phyloP scores from a whole-genome alignment of 140 eudicot species.

The Oenanthe javanica region DNA sequence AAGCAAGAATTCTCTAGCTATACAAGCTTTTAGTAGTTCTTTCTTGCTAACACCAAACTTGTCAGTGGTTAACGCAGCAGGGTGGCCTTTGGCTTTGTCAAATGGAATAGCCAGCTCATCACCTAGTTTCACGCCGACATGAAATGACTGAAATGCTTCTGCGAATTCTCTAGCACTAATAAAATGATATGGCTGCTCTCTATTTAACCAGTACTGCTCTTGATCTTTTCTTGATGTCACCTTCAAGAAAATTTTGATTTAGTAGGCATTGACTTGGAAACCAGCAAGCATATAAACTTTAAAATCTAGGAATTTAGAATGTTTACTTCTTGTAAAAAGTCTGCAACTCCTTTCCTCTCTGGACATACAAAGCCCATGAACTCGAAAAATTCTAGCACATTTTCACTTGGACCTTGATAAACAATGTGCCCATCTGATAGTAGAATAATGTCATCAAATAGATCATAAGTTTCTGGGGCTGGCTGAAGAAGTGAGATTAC shows the following conservation, averaged over 20 bases:
- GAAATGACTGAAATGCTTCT: constrained; percentile 82
- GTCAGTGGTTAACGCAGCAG: constrained; percentile 68
- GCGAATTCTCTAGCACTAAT: constrained; percentile 62
- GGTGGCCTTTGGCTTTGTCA: constrained; percentile 78
- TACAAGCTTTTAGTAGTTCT: constrained; percentile 72
- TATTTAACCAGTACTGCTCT: constrained; percentile 67
- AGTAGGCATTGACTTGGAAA: neutral
- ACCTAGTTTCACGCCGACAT: constrained; percentile 54
- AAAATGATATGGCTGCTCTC: constrained; percentile 50
- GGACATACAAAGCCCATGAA: constrained; percentile 87
- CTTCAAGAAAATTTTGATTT: constrained; percentile 27
- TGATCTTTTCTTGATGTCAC: constrained; percentile 94
- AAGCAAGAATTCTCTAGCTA: constrained; percentile 64
- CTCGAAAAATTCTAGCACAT: constrained; percentile 74
- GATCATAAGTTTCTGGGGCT: constrained; percentile 82
- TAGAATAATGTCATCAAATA: constrained; percentile 79
- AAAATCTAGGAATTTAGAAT: constrained; percentile 1
- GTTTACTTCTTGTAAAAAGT: constrained; percentile 85
- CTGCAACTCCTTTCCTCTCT: constrained; percentile 93
- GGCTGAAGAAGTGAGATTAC: constrained; percentile 87
- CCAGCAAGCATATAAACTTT: neutral
- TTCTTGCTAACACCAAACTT: constrained; percentile 67
- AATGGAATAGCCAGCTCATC: constrained; percentile 71
- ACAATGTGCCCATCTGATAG: constrained; percentile 84
- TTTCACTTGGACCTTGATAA: constrained; percentile 92